These are phyloP conservation scores for Huntiella bhutanensis DNA, from an alignment of 2,329 filamentous ascomycete species.

Conservation along the genomic window DNA sequence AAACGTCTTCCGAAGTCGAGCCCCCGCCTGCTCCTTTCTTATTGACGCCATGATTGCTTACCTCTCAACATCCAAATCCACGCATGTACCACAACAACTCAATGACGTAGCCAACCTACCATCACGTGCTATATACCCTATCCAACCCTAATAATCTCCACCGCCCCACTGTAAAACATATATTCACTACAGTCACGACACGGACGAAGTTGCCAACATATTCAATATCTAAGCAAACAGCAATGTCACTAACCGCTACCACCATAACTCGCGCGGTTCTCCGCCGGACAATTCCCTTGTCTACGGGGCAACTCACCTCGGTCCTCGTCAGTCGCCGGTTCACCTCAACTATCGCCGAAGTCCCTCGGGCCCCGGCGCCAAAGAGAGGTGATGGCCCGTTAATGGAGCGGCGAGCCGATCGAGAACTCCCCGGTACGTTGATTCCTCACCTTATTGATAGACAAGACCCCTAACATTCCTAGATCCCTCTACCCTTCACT, in stretches of 20 bases:
- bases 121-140: background rate
- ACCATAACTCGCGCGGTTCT: slow-evolving; percentile 10
- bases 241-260: background rate
- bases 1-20: slow-evolving; percentile 60
- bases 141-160: background rate
- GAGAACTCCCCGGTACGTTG: slow-evolving; percentile 41
- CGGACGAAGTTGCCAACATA: too few relatives aligned
- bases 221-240: too few relatives aligned
- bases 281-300: slow-evolving; percentile 2
- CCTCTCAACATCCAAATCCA: too few relatives aligned
- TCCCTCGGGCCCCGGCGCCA: slow-evolving; percentile 25
- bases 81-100: background rate
- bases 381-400: slow-evolving; percentile 41
- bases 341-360: background rate
- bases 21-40: slow-evolving; percentile 12
- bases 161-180: too few relatives aligned
- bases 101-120: background rate
- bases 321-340: background rate
- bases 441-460: background rate
- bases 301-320: background rate
- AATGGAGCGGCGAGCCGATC: slow-evolving; percentile 44
- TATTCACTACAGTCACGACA: too few relatives aligned
- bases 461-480: background rate
- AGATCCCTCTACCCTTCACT: slow-evolving; percentile 26
- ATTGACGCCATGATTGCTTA: background rate